Base-by-base conservation (phyloP, 192 early-diverging fungal genomes). In the Bifiguratus adelaidae region DNA sequence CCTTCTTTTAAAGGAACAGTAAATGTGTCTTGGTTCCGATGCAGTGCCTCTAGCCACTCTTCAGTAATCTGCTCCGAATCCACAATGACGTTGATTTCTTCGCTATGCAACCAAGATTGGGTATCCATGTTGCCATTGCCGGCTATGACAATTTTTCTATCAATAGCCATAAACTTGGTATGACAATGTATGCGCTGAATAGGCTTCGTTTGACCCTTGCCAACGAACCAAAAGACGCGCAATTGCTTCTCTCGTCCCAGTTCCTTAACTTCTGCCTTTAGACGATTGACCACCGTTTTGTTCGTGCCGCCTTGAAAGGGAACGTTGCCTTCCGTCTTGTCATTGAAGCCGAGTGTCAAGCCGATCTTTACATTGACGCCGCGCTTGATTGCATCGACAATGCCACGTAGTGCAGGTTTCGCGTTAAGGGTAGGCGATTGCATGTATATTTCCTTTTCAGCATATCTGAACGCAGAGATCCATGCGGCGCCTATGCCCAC, bases 121-220 rank as follows among this genome's bases (percentile, higher is more conserved):
- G 37, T 40, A 40, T 40, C 37, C 11, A 20, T 16, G 22, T 40
- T 40, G 3, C 37, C 37, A 40, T 21, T 40, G 3, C 37, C 37
- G 18, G 18, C 18, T 7, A 40, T 40, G 5, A 16, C 37, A 6
- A 40, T 21, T 20, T 40, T 16, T 4, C 22, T 21, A 11, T 40
- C 37, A 16, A 40, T 21, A 21, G 22, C 22, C 37, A 40, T 7
- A 21, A 40, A 21, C 37, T 40, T 40, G 37, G 22, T 40, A 11
- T 40, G 37, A 21, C 37, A 40, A 11, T 40, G 37, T n/a, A n/a
- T n/a, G n/a, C n/a, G n/a, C n/a, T n/a, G n/a, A 11, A 40, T 40
- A 40, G 37, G 37, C 18, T 40, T 7, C 18, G 18, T 21, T 40
- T 40, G 37, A 40, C 22, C 37, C 37, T 40, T 40, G 37, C 37